Evolutionary conservation across 768 basidiomycete genomes (phyloP).

Genomic region (Boletus sensibilis): DNA sequence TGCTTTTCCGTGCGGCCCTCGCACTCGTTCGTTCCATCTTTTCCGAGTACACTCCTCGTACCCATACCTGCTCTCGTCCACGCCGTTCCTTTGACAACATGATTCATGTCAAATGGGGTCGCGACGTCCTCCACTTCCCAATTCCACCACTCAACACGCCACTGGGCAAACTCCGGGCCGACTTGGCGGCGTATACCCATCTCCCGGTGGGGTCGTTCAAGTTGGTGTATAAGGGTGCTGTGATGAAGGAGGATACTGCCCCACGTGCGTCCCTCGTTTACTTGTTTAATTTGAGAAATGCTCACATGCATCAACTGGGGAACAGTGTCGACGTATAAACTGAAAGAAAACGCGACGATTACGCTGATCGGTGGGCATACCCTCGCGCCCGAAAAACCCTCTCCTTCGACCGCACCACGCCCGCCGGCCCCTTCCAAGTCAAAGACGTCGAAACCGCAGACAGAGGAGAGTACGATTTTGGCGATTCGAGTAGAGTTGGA

Average conservation of each 20-base stretch:
- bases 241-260: conserved; percentile 80
- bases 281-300: conserved; percentile 18
- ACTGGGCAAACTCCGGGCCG: conserved; percentile 54
- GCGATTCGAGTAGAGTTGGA: conserved; percentile 42
- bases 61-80: background rate
- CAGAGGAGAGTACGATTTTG: conserved; percentile 39
- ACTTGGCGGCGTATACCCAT: conserved; percentile 72
- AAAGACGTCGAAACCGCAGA: conserved; percentile 21
- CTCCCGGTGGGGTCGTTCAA: conserved; percentile 73
- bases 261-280: conserved; percentile 46
- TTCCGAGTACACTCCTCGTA: background rate
- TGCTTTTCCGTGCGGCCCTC: conserved; percentile 28
- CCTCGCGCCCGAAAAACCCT: conserved; percentile 16
- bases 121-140: conserved; percentile 49
- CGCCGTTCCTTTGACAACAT: conserved; percentile 30
- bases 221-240: conserved; percentile 85
- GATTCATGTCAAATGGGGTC: conserved; percentile 50
- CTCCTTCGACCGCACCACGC: background rate
- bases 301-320: background rate
- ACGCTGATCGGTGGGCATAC: conserved; percentile 59
- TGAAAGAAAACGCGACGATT: conserved; percentile 68
- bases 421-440: background rate
- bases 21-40: conserved; percentile 19
- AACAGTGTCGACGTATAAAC: conserved; percentile 70
- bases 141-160: conserved; percentile 59